A percentile compares a stretch with the other conserved stretches of the same genome.
Conservation (phyloP, 495 filamentous ascomycete species). For the Lophiotrema nucula region DNA sequence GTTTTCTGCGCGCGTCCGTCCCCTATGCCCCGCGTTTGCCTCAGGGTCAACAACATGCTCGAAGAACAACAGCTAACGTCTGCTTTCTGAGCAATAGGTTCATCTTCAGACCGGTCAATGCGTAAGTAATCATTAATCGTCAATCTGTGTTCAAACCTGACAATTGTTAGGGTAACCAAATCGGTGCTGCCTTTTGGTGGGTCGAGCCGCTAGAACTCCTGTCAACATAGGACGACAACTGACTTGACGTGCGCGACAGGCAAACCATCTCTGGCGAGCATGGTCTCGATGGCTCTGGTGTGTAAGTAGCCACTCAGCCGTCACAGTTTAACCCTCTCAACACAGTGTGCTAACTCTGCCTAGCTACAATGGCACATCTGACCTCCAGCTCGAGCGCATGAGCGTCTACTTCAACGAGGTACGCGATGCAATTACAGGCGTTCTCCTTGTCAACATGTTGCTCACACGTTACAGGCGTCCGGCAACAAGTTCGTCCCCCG, state of each 20-base stretch:
- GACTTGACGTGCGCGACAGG: constrained; percentile 47
- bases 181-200: constrained; percentile 98
- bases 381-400: constrained; percentile 99
- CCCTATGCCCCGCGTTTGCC: constrained; percentile 38
- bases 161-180: constrained; percentile 89
- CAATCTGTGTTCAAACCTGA: constrained; percentile 29
- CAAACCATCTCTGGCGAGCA: constrained; percentile 99
- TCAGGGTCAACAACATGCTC: constrained; percentile 42
- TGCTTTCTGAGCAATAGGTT: constrained; percentile 74
- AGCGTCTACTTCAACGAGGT: constrained; percentile 99
- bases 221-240: constrained; percentile 27
- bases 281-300: constrained; percentile 92
- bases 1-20: constrained; percentile 40
- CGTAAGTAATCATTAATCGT: constrained; percentile 56
- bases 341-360: constrained; percentile 10
- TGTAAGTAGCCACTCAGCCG: constrained; percentile 58
- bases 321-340: constrained; percentile 14
- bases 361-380: constrained; percentile 95
- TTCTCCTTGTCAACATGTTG: constrained; percentile 23
- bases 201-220: constrained; percentile 39
- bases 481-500: constrained; percentile 99
- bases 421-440: constrained; percentile 33
- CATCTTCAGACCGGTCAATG: constrained; percentile 99
- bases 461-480: constrained; percentile 61
- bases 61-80: constrained; percentile 42